Evolutionary conservation across 2,329 filamentous ascomycete genomes (phyloP).

Genomic region (Botrytis cinerea): DNA sequence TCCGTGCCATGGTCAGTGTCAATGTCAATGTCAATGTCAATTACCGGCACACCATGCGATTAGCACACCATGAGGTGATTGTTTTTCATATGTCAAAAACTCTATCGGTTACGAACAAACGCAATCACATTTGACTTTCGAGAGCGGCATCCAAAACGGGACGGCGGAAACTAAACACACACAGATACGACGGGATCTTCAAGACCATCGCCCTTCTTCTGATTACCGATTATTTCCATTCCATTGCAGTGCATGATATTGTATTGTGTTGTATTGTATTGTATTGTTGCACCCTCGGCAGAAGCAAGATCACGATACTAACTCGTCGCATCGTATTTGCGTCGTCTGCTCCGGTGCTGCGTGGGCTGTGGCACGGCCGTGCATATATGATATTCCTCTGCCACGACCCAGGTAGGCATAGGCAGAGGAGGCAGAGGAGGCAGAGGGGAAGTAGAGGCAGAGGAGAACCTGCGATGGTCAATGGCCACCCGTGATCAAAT

Average conservation of each 20-base stretch:
- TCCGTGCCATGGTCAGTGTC: not conserved
- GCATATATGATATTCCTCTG: slow-evolving; percentile 13
- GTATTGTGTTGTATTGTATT: not conserved
- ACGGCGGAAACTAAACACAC: not conserved
- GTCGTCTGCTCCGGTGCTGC: slow-evolving; percentile 7
- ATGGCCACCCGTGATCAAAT: slow-evolving; percentile 18
- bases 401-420: not conserved
- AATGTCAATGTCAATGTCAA: not conserved
- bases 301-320: not conserved
- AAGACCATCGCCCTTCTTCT: not conserved
- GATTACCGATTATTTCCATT: not conserved
- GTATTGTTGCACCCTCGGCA: slow-evolving; percentile 5
- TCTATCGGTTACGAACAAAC: not conserved
- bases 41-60: too few species aligned
- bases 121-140: not conserved
- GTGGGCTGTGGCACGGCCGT: slow-evolving; percentile 24
- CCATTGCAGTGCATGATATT: not conserved
- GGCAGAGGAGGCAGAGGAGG: not conserved
- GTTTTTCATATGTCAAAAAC: not conserved
- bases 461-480: not conserved
- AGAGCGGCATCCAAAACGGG: not conserved
- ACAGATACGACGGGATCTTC: not conserved
- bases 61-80: not conserved
- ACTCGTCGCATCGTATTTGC: slow-evolving; percentile 13
- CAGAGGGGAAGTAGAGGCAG: not conserved